These are phyloP conservation scores for Zizania palustris DNA, from an alignment of 202 grass and related monocot genomes.

Conservation along the genomic window DNA sequence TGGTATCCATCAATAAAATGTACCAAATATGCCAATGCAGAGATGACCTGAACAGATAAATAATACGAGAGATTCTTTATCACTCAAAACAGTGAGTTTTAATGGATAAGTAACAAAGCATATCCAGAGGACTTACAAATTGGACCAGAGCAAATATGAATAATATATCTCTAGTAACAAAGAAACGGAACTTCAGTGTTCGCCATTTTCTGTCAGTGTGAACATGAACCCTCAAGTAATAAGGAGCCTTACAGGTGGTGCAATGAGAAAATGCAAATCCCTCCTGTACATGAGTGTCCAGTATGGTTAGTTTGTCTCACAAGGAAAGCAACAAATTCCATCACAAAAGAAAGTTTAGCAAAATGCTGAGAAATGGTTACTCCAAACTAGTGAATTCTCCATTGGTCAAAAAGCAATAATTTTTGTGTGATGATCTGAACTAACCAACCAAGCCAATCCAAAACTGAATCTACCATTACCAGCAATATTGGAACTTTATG, in stretches of 20 bases:
- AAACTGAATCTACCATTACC: neutral
- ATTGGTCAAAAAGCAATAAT: too few relatives aligned
- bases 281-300: slow-evolving; percentile 60
- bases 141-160: slow-evolving; percentile 90
- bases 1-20: slow-evolving; percentile 91
- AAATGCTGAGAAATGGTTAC: neutral
- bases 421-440: too few relatives aligned
- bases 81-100: slow-evolving; percentile 28
- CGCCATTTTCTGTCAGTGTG: slow-evolving; percentile 93
- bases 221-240: slow-evolving; percentile 89
- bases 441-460: too few relatives aligned
- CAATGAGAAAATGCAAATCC: slow-evolving; percentile 98
- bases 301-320: slow-evolving; percentile 7
- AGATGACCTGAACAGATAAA: slow-evolving; percentile 76
- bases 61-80: slow-evolving; percentile 33
- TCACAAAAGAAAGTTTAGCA: slow-evolving; percentile 30
- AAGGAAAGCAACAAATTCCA: slow-evolving; percentile 16
- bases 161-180: slow-evolving; percentile 94
- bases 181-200: slow-evolving; percentile 90
- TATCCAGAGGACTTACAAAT: slow-evolving; percentile 62
- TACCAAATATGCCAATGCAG: slow-evolving; percentile 83
- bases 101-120: slow-evolving; percentile 18
- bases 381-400: too few relatives aligned
- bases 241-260: slow-evolving; percentile 95
- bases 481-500: neutral